Base-by-base conservation (phyloP, 2,329 filamentous ascomycete species). In the Emmonsiellopsis sp. region DNA sequence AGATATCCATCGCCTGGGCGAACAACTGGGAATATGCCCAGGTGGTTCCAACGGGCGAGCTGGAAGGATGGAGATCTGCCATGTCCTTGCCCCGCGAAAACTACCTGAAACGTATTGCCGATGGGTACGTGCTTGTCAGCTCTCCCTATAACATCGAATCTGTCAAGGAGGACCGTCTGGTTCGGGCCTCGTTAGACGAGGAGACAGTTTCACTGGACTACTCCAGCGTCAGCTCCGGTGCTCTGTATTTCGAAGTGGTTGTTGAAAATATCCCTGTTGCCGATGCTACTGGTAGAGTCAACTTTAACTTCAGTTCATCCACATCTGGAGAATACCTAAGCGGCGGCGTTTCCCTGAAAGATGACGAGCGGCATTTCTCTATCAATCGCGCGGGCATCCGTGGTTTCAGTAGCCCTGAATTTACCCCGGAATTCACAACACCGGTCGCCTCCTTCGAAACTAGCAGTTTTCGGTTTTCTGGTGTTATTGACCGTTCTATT, bases 1-100 rank as follows among this genome's bases (percentile, higher is more conserved):
- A 73, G 42, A 62, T 82, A 51, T 76, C 70, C 40, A 72, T 83
- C 5, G 76, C 73, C 8, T 83, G 80, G 81, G 77, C 77, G 0
- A 77, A 71, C 52, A 83, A 83, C 57, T 83, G 80, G 76, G 74
- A 83, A 62, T 84, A 84, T 64, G 71, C 74, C 0, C 68, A 77
- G 55, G 55, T 69, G 2, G 77, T 81, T 0, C 80, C 80, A 0
- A 82, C 79, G 0, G 79, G 74, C 0, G 64, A 71, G 2, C 13
- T 39, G 36, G 77, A 83, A 60, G 72, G 75, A 32, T 83, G 77
- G 74, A 71, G 78, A 17, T 74, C 73, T 49, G 65, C 71, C 31
- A 79, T 79, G 76, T 74, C 72, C 2, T 60, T 81, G 1, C 77
- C 82, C 2, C 70, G 82, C 0, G 65, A 65, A 4, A 77, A 77